phyloP scores from a whole-genome alignment of 2,329 filamentous ascomycete genomes.

The Blastomyces gilchristii region DNA sequence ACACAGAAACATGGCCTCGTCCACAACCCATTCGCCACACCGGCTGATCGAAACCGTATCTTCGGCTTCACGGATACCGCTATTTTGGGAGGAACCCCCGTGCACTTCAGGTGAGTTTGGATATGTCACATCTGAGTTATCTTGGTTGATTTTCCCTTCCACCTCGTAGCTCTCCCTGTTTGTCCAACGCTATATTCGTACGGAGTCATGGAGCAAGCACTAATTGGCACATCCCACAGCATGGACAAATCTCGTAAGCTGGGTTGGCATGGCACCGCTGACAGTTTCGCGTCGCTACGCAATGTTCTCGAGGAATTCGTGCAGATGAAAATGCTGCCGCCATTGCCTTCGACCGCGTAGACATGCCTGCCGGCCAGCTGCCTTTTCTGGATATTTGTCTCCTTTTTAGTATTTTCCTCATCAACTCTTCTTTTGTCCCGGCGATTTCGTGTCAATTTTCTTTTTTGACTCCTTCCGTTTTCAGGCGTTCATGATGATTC shows the following conservation, averaged over 20 bases:
- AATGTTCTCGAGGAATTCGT: conserved; percentile 36
- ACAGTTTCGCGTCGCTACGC: conserved; percentile 36
- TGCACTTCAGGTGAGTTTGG: conserved; percentile 24
- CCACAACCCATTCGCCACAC: conserved; percentile 30
- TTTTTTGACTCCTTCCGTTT: too few species aligned
- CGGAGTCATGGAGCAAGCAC: background rate
- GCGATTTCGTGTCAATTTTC: too few species aligned
- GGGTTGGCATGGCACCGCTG: conserved; percentile 40
- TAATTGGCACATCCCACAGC: conserved; percentile 8
- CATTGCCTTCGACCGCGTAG: conserved; percentile 8
- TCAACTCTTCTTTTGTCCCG: background rate
- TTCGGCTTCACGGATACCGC: conserved; percentile 39
- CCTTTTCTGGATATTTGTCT: background rate
- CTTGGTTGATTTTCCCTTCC: background rate
- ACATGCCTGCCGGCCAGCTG: background rate
- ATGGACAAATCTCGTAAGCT: conserved; percentile 40
- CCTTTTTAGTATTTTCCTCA: background rate
- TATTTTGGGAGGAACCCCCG: conserved; percentile 23
- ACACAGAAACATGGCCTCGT: conserved; percentile 33
- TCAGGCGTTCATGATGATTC: too few species aligned
- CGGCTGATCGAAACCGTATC: conserved; percentile 33
- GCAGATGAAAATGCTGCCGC: conserved; percentile 36
- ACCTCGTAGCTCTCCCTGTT: background rate
- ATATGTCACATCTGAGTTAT: background rate
- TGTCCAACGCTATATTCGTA: background rate